Evolutionary conservation across 768 basidiomycete species (phyloP).

Genomic region (Fistulinella prunicolor): DNA sequence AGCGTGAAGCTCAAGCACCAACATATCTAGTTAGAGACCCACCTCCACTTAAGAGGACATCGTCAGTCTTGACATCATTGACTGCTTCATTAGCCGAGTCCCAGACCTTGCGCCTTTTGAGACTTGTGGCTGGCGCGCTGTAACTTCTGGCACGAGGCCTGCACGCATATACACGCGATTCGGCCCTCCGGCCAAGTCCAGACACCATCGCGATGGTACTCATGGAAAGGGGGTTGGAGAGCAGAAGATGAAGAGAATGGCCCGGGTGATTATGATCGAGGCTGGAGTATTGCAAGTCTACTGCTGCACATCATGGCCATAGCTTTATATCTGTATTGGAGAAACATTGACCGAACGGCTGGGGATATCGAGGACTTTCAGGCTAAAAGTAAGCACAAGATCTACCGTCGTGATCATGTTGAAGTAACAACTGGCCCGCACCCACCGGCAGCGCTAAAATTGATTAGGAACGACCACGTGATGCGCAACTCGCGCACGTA

Average conservation of each 20-base stretch:
- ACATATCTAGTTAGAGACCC: constrained; percentile 30
- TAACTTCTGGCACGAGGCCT: constrained; percentile 3
- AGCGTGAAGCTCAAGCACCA: neutral
- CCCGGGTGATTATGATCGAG: too few species aligned
- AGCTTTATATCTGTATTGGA: too few species aligned
- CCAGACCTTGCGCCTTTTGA: constrained; percentile 60
- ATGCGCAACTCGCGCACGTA: too few species aligned
- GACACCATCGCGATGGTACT: constrained; percentile 3
- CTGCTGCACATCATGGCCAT: constrained; percentile 4
- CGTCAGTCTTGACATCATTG: constrained; percentile 76
- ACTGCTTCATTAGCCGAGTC: constrained; percentile 76
- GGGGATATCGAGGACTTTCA: too few species aligned
- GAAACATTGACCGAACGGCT: too few species aligned
- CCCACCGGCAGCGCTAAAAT: too few species aligned
- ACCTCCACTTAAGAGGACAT: constrained; percentile 79
- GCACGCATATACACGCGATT: constrained; percentile 3
- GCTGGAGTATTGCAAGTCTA: too few species aligned
- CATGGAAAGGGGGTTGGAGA: neutral
- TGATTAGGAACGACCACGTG: too few species aligned
- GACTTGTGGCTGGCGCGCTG: constrained; percentile 5
- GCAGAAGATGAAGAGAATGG: neutral
- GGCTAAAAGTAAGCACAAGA: too few species aligned
- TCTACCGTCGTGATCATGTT: too few species aligned
- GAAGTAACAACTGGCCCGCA: too few species aligned
- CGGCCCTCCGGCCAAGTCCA: constrained; percentile 4